Evolutionary conservation across 139 green algal species (phyloP), one percentile per base, ranked within the genome.

Genomic region (Chlorella ohadii): DNA sequence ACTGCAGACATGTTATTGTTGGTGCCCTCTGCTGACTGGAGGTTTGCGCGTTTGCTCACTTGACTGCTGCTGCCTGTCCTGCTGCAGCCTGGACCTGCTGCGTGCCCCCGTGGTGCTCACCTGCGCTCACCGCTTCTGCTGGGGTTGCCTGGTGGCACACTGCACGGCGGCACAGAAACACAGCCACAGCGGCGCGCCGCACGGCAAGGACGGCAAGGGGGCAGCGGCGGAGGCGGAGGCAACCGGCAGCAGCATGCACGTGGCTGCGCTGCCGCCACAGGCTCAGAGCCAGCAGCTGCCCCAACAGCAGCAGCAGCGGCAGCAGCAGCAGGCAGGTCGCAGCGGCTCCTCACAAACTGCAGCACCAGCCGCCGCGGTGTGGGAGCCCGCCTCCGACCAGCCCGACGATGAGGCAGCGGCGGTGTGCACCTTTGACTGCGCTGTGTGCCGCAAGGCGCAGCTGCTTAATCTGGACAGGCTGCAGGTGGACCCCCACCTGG

Each of bases 51-150:
- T 51, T 9, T 51, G 44, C 44, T 51, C 16, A 11, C 31, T 73
- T n/a, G 15, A 2, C 17, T 47, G 20, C 19, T 15, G 5, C 33
- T 25, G 4, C 51, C 51, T 13, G 15, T 13, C 51, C 51, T 20
- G 51, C 51, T 22, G 51, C 15, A 59, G 51, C 15, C 51, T 59
- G 51, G 59, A 81, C 33, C 15, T 91, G 33, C 90, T 98, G 64
- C 90, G 92, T 81, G 92, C 88, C 76, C 94, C 94, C 0, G 95
- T 97, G 66, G 89, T 97, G 31, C 91, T 98, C 9, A 94, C 92
- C n/a, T 98, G 95, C 84, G 91, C 91, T 0, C 95, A 98, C 79
- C 86, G 92, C 47, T 97, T 97, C 89, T 98, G 95, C 91, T 96
- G 94, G 94, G 91, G 91, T 57, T 98, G 95, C 89, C 72, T 96